These are phyloP conservation scores for Mariannaea sp. DNA, from an alignment of 2,329 filamentous ascomycete species.

Conservation along the genomic window DNA sequence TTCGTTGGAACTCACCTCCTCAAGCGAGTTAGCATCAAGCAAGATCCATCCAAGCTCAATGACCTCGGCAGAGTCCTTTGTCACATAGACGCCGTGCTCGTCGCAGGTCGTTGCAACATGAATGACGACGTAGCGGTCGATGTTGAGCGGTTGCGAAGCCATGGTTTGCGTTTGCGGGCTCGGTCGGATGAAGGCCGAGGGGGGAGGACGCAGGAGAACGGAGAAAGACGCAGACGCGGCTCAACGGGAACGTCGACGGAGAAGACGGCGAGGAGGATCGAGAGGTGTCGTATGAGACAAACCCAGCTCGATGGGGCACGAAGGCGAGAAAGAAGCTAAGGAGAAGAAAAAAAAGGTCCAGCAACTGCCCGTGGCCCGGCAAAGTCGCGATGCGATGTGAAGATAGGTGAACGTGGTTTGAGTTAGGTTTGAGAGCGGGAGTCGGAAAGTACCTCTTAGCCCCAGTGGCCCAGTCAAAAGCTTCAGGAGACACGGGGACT, in stretches of 20 bases:
- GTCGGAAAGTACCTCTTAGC: conserved; percentile 15
- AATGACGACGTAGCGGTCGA: conserved; percentile 97
- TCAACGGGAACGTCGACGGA: conserved; percentile 21
- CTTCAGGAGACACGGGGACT: conserved; percentile 37
- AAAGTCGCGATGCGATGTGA: conserved; percentile 39
- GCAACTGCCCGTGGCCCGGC: conserved; percentile 47
- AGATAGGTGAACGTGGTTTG: conserved; percentile 31
- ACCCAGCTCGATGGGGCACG: conserved; percentile 23
- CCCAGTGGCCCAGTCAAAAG: conserved; percentile 25
- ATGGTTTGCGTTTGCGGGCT: conserved; percentile 40
- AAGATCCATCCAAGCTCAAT: conserved; percentile 99
- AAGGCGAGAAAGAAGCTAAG: conserved; percentile 21
- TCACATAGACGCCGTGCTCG: conserved; percentile 98
- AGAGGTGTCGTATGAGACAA: conserved; percentile 25
- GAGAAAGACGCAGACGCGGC: conserved; percentile 30
- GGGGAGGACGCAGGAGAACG: conserved; percentile 20
- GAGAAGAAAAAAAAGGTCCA: conserved; percentile 15
- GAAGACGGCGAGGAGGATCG: conserved; percentile 19
- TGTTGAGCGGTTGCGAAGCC: conserved; percentile 62
- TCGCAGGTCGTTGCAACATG: conserved; percentile 99
- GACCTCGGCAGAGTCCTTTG: conserved; percentile 98
- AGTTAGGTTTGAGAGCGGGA: conserved; percentile 20
- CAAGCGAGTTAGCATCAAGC: conserved; percentile 85
- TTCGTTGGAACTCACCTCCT: conserved; percentile 74
- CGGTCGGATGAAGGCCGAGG: conserved; percentile 31